phyloP scores from a whole-genome alignment of 371 early-diverging fungal genomes.

The Blakeslea trispora region DNA sequence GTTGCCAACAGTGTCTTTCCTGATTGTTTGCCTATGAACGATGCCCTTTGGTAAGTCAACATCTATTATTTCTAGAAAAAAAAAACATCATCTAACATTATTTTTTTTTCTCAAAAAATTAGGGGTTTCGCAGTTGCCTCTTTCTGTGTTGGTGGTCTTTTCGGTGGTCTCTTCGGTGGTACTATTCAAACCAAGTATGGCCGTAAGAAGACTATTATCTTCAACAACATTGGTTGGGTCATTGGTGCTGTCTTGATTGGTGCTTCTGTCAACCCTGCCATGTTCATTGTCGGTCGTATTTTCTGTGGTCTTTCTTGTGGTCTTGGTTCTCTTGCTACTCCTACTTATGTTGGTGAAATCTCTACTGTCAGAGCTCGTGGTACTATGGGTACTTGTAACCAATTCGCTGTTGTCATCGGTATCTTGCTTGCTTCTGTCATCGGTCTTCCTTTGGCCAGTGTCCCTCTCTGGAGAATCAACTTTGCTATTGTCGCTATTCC shows the following conservation, averaged over 20 bases:
- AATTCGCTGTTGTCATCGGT: constrained; percentile 80
- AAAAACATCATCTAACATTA: no score
- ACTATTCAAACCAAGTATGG: constrained; percentile 60
- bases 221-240: constrained; percentile 64
- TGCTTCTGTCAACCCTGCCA: constrained; percentile 48
- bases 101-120: constrained; percentile 21
- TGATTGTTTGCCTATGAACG: constrained; percentile 37
- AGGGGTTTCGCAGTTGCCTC: constrained; percentile 70
- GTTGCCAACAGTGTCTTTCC: constrained; percentile 16
- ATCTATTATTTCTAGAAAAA: no score
- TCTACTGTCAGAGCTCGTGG: constrained; percentile 73
- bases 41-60: constrained; percentile 25
- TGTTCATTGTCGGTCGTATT: constrained; percentile 79
- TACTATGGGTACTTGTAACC: constrained; percentile 73
- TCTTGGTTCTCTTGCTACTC: constrained; percentile 71
- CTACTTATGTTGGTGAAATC: constrained; percentile 84
- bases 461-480: constrained; percentile 71
- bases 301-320: constrained; percentile 83
- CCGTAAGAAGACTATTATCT: constrained; percentile 63
- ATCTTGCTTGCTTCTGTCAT: constrained; percentile 66
- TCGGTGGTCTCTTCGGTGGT: constrained; percentile 69
- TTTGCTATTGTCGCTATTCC: constrained; percentile 69
- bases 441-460: constrained; percentile 59
- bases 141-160: constrained; percentile 73
- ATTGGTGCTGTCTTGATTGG: constrained; percentile 65